phyloP scores from a whole-genome alignment of 371 early-diverging fungal genomes.

The Dinochytrium kinnereticum region DNA sequence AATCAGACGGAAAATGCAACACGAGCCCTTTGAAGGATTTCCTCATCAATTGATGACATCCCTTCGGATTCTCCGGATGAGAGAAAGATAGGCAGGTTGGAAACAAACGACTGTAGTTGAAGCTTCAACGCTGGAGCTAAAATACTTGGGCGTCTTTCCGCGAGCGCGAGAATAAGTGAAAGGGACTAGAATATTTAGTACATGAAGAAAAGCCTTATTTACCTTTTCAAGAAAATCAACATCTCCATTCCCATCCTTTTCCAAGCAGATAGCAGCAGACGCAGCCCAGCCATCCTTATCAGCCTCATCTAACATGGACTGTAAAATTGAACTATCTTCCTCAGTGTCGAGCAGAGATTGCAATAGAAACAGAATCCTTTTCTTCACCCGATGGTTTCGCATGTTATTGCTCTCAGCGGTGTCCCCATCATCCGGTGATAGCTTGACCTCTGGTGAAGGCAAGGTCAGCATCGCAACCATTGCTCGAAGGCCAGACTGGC shows the following conservation, averaged over 20 bases:
- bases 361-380: slow-evolving; percentile 65
- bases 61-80: no score
- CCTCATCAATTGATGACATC: no score
- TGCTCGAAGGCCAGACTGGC: slow-evolving; percentile 57
- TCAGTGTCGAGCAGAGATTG: slow-evolving; percentile 64
- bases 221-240: slow-evolving; percentile 76
- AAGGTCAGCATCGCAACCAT: slow-evolving; percentile 36
- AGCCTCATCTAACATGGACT: slow-evolving; percentile 49
- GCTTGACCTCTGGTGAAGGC: slow-evolving; percentile 6
- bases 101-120: no score
- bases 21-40: no score
- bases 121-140: no score
- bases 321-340: slow-evolving; percentile 44
- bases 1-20: no score
- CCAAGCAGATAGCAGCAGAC: slow-evolving; percentile 48
- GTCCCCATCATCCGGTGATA: slow-evolving; percentile 23
- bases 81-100: no score
- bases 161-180: neutral
- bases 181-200: slow-evolving; percentile 16
- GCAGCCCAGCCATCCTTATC: slow-evolving; percentile 36
- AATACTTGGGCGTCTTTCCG: neutral
- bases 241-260: slow-evolving; percentile 58
- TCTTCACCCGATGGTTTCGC: slow-evolving; percentile 53
- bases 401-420: neutral
- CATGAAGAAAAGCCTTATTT: neutral